Base-by-base conservation (phyloP, 768 basidiomycete species). In the Coprinellus micaceus region DNA sequence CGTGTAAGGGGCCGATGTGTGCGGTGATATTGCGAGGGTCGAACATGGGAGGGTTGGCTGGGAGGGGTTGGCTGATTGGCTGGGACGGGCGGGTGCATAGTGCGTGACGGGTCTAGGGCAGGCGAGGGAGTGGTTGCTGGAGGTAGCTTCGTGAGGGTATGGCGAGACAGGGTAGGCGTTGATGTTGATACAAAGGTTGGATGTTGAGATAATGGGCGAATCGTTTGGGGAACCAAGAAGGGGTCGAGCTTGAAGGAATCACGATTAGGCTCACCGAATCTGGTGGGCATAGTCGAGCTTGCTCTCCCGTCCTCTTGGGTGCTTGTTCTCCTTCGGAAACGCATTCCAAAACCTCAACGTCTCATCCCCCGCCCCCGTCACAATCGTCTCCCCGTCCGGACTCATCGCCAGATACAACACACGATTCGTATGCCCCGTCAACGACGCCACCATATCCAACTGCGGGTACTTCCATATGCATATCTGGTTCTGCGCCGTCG, bases 281-380 rank as follows among this genome's bases (percentile, higher is more conserved):
- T 84, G 62, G 58, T 75, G 70, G 0, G 74, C 79, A 69, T 78
- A 81, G 65, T 82, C 80, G 59, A 82, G 60, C 54, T 69, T 65
- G 60, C 80, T 81, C 52, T 76, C 79, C 54, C 64, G 64, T 53
- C 70, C 72, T 41, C 74, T 61, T 55, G 69, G 70, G 15, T 67
- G 66, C 51, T 68, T 71, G 62, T 85, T 86, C 61, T 76, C 81
- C 71, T 84, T 86, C n/a, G 91, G 90, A 66, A 99, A 98, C 0
- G 94, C 94, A 69, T 94, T 96, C 96, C 96, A 98, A 71, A 98
- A 98, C 60, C 94, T 73, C 52, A 99, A 73, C 3, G 96, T 99
- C 74, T 98, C 96, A 69, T 99, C 96, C 0, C 96, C 96, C 0
- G 96, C 96, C 15, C 96, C 96, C 0, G 95, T 98, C 25, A 98